Base-by-base conservation (phyloP, 192 early-diverging fungal genomes). In the Podila minutissima region DNA sequence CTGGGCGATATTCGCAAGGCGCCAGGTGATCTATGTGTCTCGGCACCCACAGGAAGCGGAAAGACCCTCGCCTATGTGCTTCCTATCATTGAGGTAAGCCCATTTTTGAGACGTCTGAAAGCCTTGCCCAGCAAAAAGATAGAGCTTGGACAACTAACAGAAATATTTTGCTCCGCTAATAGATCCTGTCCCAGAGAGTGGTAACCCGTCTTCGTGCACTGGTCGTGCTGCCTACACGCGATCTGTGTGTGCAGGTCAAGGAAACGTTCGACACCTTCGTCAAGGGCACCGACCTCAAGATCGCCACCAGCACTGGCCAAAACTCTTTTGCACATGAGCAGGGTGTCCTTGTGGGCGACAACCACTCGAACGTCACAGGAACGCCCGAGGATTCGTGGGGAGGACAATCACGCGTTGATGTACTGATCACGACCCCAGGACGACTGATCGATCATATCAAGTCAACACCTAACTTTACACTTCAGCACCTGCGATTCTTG, bases 1-100 rank as follows among this genome's bases (percentile, higher is more conserved):
- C 82, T 92, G 38, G 86, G 90, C 32, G 88, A 90, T 66, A 87
- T 91, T 50, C 88, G 91, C n/a, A 92, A 90, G 29, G 91, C 89
- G 29, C 91, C 94, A 10, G 93, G 95, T 24, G 97, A 98, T 75
- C 73, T 99, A 28, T 97, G 96, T 72, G 96, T 99, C 19, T 97
- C 96, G 11, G 94, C 96, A 22, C 94, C 97, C 0, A 99, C 98
- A 1, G 98, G 98, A 35, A 94, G 93, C 60, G 98, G 98, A 28
- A 99, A 99, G 79, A 99, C 98, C 3, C 83, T 99, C 46, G 96
- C 97, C 0, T 99, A 96, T 87, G 96, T 96, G 7, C 73, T 99
- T 20, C 98, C 98, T 2, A 95, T 99, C 65, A 89, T 98, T 29
- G 95, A 95, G 71, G 86, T 86, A 72, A 61, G 48, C 6, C 2